Base-by-base conservation (phyloP, 495 filamentous ascomycete genomes). In the Penicillium riverlandense region DNA sequence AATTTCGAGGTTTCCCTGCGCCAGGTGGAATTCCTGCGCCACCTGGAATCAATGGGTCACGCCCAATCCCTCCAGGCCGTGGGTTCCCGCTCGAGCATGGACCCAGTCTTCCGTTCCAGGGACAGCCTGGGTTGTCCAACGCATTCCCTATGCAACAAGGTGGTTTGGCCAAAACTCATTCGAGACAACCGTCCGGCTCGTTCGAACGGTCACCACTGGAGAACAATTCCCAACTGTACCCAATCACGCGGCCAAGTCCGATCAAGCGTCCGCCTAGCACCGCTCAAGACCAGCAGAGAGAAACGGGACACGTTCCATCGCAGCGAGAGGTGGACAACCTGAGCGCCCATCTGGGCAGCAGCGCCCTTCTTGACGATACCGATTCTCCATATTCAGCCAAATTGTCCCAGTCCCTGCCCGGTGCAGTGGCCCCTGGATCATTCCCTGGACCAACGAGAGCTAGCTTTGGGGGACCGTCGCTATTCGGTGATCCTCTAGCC, bases 261-360 rank as follows among this genome's bases (percentile, higher is more conserved):
- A 97, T 97, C 44, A 85, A 89, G 46, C 79, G 89, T 32, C 90
- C 92, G 2, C 81, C 82, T 14, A 97, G 90, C 63, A 80, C 84
- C 14, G 78, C 84, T 16, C 77, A 79, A 34, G 70, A 76, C 35
- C 62, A 73, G 11, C 68, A 71, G 35, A 22, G 22, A 22, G 70
- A 75, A 14, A 61, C 69, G 33, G 70, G 64, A 36, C 65, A 53
- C 39, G 35, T 49, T 31, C 50, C 57, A 28, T 45, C 53, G 4
- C 69, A 63, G 41, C 50, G 52, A 11, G 77, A 85, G 43, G 54
- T 86, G 31, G 88, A 96, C 43, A 80, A 90, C 41, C 68, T 94
- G 37, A 86, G 79, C 44, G 76, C 81, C 39, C 88, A 90, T 58
- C 75, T 98, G n/a, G 94, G 92, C 8, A 96, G 91, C 65, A 90